phyloP scores from a whole-genome alignment of 2,329 filamentous ascomycete species.

The Monilinia fructicola region DNA sequence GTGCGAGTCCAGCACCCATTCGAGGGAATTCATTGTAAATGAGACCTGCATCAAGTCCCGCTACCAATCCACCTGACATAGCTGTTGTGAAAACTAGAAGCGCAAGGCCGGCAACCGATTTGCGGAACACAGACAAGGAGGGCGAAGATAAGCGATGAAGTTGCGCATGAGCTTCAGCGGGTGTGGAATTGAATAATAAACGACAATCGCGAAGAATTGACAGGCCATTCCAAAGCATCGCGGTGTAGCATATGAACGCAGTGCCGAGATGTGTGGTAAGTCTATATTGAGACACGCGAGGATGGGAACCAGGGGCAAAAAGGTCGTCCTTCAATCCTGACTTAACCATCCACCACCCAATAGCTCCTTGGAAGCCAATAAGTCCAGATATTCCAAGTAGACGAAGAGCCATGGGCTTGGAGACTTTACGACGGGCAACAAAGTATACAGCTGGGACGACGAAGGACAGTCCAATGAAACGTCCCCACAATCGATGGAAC shows the following conservation, averaged over 20 bases:
- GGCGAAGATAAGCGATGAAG: slow-evolving; percentile 65
- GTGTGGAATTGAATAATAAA: slow-evolving; percentile 66
- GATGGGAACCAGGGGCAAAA: slow-evolving; percentile 86
- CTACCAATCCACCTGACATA: slow-evolving; percentile 91
- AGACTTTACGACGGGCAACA: slow-evolving; percentile 75
- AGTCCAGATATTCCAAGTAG: slow-evolving; percentile 80
- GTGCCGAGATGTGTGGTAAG: slow-evolving; percentile 85
- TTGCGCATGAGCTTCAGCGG: slow-evolving; percentile 54
- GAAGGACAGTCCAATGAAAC: slow-evolving; percentile 86
- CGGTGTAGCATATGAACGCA: slow-evolving; percentile 88
- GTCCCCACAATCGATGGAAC: slow-evolving; percentile 92
- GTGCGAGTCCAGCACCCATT: slow-evolving; percentile 84
- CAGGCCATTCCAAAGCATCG: slow-evolving; percentile 90
- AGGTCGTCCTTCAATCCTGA: slow-evolving; percentile 94
- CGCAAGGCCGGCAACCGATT: slow-evolving; percentile 68
- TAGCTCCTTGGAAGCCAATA: slow-evolving; percentile 91
- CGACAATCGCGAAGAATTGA: slow-evolving; percentile 73
- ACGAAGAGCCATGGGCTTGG: slow-evolving; percentile 71
- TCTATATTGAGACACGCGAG: slow-evolving; percentile 91
- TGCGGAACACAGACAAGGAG: slow-evolving; percentile 69
- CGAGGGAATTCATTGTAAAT: slow-evolving; percentile 99
- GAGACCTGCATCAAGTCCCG: slow-evolving; percentile 89
- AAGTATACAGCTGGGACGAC: slow-evolving; percentile 88
- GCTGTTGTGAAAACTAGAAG: slow-evolving; percentile 82
- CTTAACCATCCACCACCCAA: slow-evolving; percentile 99